Percentiles rank a stretch among this genome's conserved stretches.
phyloP scores from a whole-genome alignment of 495 filamentous ascomycete genomes.

The Apiosordaria backusii region DNA sequence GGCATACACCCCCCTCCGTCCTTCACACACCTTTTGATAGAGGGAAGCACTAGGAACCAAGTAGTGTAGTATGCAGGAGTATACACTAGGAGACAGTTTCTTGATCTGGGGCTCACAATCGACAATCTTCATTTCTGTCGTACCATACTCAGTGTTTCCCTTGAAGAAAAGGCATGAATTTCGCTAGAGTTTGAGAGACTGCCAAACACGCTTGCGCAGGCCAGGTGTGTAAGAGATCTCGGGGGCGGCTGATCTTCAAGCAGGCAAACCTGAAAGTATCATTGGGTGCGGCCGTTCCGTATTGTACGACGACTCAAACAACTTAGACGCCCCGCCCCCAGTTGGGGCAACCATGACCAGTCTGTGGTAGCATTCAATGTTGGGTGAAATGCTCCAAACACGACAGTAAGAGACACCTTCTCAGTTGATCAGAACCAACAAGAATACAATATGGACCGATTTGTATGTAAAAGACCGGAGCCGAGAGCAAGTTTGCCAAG shows the following conservation, averaged over 20 bases:
- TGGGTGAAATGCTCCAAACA: background rate
- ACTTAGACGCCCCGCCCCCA: background rate
- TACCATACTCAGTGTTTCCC: background rate
- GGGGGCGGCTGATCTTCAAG: background rate
- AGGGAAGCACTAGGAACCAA: too few species aligned
- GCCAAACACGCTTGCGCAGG: background rate
- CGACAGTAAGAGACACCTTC: background rate
- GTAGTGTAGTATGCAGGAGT: too few species aligned
- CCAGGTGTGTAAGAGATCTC: background rate
- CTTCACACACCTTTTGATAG: background rate
- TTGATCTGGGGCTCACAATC: background rate
- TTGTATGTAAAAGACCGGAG: background rate
- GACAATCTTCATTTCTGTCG: background rate
- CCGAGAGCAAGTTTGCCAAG: background rate
- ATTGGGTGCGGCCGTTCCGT: background rate
- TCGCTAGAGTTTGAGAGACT: background rate
- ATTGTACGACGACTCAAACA: background rate
- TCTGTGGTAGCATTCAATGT: background rate
- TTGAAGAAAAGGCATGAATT: background rate
- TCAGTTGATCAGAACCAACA: background rate
- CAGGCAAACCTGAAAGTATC: background rate
- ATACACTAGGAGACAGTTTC: background rate
- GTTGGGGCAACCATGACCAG: background rate
- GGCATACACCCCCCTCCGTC: conserved; percentile 2
- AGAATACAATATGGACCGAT: background rate